Percentiles rank a stretch among this genome's conserved stretches.
These are phyloP conservation scores for Oldenlandia corymbosa DNA, from an alignment of 257 asterid species.

Conservation along the genomic window DNA sequence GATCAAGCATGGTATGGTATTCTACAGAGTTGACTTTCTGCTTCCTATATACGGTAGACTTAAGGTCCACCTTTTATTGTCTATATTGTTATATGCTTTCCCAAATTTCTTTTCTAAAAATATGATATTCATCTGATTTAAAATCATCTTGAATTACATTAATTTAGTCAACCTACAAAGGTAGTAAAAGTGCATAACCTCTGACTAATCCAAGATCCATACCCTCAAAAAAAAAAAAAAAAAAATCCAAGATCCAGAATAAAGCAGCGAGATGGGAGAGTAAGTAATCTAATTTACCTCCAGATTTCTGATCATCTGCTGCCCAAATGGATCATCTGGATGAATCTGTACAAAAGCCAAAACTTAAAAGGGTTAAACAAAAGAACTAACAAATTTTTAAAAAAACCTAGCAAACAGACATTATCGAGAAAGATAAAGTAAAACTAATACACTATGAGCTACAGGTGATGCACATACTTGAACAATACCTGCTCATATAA, in stretches of 20 bases:
- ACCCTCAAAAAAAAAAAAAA: no score
- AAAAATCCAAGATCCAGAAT: not conserved
- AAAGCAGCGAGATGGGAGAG: constrained; percentile 1
- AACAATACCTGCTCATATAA: constrained; percentile 86
- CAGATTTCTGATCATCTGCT: constrained; percentile 91
- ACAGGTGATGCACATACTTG: not conserved
- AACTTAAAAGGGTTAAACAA: not conserved
- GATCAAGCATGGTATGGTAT: not conserved
- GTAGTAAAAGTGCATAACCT: not conserved
- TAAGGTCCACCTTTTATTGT: not conserved
- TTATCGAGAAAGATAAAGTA: not conserved
- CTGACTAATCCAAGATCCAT: constrained; percentile 3
- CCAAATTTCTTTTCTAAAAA: not conserved
- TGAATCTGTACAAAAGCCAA: constrained; percentile 51
- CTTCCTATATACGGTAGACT: not conserved
- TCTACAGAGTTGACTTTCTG: not conserved
- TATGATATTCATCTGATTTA: not conserved
- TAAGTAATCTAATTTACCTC: constrained; percentile 48
- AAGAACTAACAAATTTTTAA: not conserved
- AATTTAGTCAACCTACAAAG: constrained; percentile 2
- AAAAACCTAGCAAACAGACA: not conserved
- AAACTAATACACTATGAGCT: not conserved
- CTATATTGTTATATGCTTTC: not conserved
- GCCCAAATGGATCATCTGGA: constrained; percentile 98
- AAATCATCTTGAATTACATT: not conserved